Conservation (phyloP, 1,139 yeast genomes). For the Magnusiomyces sp. region DNA sequence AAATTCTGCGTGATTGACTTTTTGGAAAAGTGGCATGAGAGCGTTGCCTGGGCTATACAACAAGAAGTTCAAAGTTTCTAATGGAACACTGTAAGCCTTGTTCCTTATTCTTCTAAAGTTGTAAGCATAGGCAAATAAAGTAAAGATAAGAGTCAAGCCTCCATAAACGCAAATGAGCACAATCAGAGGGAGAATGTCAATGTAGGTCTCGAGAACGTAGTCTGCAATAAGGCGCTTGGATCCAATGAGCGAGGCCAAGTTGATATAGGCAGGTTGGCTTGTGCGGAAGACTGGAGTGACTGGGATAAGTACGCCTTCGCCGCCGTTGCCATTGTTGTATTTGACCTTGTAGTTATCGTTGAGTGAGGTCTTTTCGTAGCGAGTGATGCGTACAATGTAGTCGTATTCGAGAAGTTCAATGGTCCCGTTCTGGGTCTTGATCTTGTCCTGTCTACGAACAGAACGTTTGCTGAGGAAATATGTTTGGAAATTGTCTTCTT, state of each 20-base stretch:
- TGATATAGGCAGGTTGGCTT: conserved; percentile 5
- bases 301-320: conserved; percentile 6
- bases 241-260: conserved; percentile 10
- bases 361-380: conserved; percentile 4
- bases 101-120: conserved; percentile 10
- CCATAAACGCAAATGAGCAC: conserved; percentile 9
- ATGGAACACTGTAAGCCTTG: conserved; percentile 11
- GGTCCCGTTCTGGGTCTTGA: conserved; percentile 10
- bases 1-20: conserved; percentile 10
- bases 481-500: conserved; percentile 9
- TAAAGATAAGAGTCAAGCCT: conserved; percentile 7
- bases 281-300: conserved; percentile 12
- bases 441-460: conserved; percentile 9
- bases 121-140: conserved; percentile 2
- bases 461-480: conserved; percentile 12
- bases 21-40: conserved; percentile 13
- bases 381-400: conserved; percentile 9
- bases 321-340: conserved; percentile 5
- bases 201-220: conserved; percentile 10
- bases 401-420: conserved; percentile 12
- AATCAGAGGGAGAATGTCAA: conserved; percentile 11
- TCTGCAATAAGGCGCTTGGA: conserved; percentile 2
- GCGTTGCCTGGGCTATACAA: conserved; percentile 12
- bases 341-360: conserved; percentile 2
- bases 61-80: conserved; percentile 12